Conservation (phyloP, 768 basidiomycete genomes). For the Kwoniella sp. region DNA sequence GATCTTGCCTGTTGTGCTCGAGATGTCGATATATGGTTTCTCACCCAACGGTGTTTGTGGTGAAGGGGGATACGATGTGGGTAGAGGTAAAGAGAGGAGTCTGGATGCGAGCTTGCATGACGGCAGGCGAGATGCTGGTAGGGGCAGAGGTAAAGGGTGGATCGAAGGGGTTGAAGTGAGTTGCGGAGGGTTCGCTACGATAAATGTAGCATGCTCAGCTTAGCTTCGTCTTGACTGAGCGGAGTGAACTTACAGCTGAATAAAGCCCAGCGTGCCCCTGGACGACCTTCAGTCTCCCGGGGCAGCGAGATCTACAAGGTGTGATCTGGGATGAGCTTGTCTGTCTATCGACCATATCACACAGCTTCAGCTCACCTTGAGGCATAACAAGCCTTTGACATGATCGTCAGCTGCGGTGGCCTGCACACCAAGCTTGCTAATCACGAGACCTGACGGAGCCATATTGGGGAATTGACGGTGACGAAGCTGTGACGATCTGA, state of each 20-base stretch:
- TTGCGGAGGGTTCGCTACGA: constrained; percentile 10
- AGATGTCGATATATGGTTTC: constrained; percentile 35
- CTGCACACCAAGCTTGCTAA: constrained; percentile 37
- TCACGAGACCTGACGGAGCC: constrained; percentile 33
- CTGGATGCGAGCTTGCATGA: constrained; percentile 24
- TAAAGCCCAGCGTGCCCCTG: constrained; percentile 25
- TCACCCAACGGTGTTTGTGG: constrained; percentile 3
- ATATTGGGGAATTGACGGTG: constrained; percentile 10
- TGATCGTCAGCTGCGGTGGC: constrained; percentile 31
- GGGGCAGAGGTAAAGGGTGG: constrained; percentile 27
- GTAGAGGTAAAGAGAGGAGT: constrained; percentile 26
- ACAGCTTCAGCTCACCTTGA: constrained; percentile 31
- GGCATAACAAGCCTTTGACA: constrained; percentile 36
- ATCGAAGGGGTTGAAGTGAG: constrained; percentile 25
- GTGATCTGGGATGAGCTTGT: neutral
- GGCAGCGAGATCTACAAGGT: constrained; percentile 24
- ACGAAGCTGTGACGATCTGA: neutral
- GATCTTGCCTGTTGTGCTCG: constrained; percentile 35
- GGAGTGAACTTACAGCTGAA: constrained; percentile 20
- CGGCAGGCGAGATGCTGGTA: neutral
- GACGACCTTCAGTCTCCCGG: constrained; percentile 12
- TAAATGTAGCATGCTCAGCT: neutral
- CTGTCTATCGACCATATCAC: neutral
- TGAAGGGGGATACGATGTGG: constrained; percentile 19
- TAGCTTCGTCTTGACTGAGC: neutral